Conservation (phyloP, 164 flowering plant genomes). For the Kingdonia uniflora region DNA sequence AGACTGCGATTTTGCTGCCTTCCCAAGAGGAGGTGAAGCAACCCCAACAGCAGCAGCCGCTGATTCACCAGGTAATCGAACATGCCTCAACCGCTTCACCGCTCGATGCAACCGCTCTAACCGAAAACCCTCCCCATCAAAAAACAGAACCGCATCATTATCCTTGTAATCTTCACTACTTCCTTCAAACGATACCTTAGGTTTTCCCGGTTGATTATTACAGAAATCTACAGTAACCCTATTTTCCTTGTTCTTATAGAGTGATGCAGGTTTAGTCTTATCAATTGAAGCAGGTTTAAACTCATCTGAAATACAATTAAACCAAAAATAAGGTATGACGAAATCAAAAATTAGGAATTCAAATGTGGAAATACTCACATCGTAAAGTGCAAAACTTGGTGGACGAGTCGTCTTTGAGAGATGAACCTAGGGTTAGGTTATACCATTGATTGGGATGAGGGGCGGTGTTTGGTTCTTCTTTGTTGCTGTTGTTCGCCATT, state of each 20-base stretch:
- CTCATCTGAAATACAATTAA: slow-evolving; percentile 31
- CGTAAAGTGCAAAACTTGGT: slow-evolving; percentile 75
- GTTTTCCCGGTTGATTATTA: slow-evolving; percentile 75
- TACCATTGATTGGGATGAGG: slow-evolving; percentile 77
- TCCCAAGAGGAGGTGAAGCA: slow-evolving; percentile 39
- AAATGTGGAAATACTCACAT: slow-evolving; percentile 33
- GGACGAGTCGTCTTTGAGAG: slow-evolving; percentile 58
- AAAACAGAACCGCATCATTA: slow-evolving; percentile 79
- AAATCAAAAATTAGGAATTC: too few relatives aligned
- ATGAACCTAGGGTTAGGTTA: slow-evolving; percentile 65
- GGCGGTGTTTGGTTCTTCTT: slow-evolving; percentile 55
- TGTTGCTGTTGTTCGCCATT: slow-evolving; percentile 42
- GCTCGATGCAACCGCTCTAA: slow-evolving; percentile 81
- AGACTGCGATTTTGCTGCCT: slow-evolving; percentile 31
- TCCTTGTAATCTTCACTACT: slow-evolving; percentile 80
- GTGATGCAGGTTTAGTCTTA: slow-evolving; percentile 59
- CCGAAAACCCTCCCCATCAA: slow-evolving; percentile 68
- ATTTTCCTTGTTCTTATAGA: slow-evolving; percentile 74
- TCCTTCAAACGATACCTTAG: slow-evolving; percentile 70
- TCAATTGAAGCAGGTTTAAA: slow-evolving; percentile 89
- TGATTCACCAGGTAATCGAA: slow-evolving; percentile 55
- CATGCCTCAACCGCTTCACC: slow-evolving; percentile 76
- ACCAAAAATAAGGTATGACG: too few relatives aligned
- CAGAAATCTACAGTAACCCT: slow-evolving; percentile 73
- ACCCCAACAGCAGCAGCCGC: slow-evolving; percentile 20